These are phyloP conservation scores for Cyanidioschyzon merolae DNA, from an alignment of 23 red algal genomes.

Conservation along the genomic window DNA sequence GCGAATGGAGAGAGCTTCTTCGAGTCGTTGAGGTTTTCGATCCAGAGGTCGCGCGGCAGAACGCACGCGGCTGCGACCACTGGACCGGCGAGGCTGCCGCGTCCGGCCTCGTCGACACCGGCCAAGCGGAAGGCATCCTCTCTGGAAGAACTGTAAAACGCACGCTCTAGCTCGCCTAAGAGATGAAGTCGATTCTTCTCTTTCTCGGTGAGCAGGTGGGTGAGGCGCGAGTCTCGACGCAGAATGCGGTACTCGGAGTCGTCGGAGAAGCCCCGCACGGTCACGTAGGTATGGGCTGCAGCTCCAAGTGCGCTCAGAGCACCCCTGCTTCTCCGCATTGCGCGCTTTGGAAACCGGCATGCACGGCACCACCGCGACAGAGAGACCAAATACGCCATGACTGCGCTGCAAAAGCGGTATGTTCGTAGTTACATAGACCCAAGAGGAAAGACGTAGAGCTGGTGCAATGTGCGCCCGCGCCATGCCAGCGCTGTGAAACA, in stretches of 20 bases:
- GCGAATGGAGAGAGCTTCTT: constrained; percentile 21
- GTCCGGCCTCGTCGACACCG: constrained; percentile 36
- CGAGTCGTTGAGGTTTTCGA: constrained; percentile 29
- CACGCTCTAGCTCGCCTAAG: not conserved
- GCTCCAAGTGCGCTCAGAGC: not conserved
- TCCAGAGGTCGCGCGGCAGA: constrained; percentile 17
- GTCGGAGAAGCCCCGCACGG: not conserved
- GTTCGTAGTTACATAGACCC: too few relatives aligned
- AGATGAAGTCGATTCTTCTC: not conserved
- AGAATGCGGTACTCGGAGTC: not conserved
- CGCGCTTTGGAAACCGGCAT: not conserved
- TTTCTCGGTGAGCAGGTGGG: not conserved
- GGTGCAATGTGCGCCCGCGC: too few relatives aligned
- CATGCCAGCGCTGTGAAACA: too few relatives aligned
- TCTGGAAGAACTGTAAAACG: not conserved
- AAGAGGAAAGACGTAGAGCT: too few relatives aligned
- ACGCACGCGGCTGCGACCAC: constrained; percentile 46
- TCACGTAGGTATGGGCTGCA: not conserved
- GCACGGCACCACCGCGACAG: not conserved
- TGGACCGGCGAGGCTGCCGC: constrained; percentile 40
- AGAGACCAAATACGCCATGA: too few relatives aligned
- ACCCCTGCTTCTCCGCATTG: not conserved
- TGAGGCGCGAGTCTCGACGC: not conserved
- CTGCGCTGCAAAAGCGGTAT: too few relatives aligned
- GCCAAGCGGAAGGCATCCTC: not conserved